phyloP scores from a whole-genome alignment of 352 stramenopile genomes.

The Globisporangium recalcitrans region DNA sequence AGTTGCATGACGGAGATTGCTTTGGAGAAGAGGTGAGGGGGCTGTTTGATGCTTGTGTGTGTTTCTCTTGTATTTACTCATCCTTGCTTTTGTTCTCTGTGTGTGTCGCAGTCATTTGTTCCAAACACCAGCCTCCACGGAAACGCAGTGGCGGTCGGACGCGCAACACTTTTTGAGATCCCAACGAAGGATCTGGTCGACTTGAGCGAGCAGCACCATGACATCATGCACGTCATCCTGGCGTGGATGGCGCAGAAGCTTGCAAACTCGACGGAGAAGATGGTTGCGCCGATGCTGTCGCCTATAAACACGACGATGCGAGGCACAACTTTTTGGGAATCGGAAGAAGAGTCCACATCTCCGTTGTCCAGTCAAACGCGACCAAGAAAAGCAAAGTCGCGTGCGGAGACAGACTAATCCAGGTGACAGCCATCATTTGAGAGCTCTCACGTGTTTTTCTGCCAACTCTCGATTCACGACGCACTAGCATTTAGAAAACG shows the following conservation, averaged over 20 bases:
- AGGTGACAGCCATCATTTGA: constrained; percentile 4
- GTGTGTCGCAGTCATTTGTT: constrained; percentile 58
- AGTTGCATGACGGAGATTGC: constrained; percentile 65
- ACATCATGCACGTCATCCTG: constrained; percentile 82
- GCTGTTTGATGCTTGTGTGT: constrained; percentile 11
- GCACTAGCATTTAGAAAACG: not conserved
- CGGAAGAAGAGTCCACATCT: constrained; percentile 27
- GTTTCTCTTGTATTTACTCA: not conserved
- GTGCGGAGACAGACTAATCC: constrained; percentile 47
- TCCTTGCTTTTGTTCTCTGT: not conserved
- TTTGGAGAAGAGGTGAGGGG: constrained; percentile 71
- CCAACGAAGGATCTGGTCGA: constrained; percentile 71
- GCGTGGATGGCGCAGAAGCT: constrained; percentile 74
- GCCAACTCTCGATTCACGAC: not conserved
- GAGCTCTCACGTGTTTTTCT: too few relatives aligned
- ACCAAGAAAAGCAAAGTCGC: constrained; percentile 33
- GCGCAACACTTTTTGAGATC: constrained; percentile 71
- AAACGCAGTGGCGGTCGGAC: constrained; percentile 37
- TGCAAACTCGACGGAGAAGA: constrained; percentile 54
- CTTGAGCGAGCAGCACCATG: constrained; percentile 69
- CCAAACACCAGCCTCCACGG: constrained; percentile 40
- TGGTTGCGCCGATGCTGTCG: constrained; percentile 59
- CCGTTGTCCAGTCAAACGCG: constrained; percentile 3
- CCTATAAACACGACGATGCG: constrained; percentile 15
- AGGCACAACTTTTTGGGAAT: constrained; percentile 27